Base-by-base conservation (phyloP, 2,329 filamentous ascomycete genomes). In the Davidsoniella eucalypti region DNA sequence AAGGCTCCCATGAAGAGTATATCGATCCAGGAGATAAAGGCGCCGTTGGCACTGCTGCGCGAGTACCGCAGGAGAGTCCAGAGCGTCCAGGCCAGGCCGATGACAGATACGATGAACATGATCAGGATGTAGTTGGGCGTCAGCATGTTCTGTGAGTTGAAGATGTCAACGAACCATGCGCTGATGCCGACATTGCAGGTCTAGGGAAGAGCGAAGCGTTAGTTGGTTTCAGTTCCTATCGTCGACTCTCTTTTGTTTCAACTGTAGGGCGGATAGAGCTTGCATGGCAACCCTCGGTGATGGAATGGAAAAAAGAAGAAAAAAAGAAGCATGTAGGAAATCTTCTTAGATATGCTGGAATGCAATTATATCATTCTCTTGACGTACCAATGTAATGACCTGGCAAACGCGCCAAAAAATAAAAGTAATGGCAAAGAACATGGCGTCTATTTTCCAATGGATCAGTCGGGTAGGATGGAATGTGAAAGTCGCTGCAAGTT, bases 181-280 rank as follows among this genome's bases (percentile, higher is more conserved):
- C 81, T 72, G 73, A 82, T 80, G 64, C 78, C 78, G 63, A 82
- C 70, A 21, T 67, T 71, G 41, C 77, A 77, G 60, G 80, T 79
- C 78, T 82, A 56, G 5, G 38, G 45, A 39, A n/a, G 42, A 33
- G 18, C 14, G 45, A 10, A 10, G 14, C 5, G 43, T 52, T 26
- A 49, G 58, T 47, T 52, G 46, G 40, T 29, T 18, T 16, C 33
- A 5, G 36, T 42, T 2, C 12, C 25, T 40, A 12, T 44, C 25
- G 45, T 38, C 9, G 44, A 33, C 21, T 23, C 21, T 33, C 8
- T 33, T 12, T 33, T 29, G n/a, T n/a, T 33, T 12, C 29, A 9
- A 33, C 9, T 9, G 25, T 36, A 33, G 4, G 29, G 29, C 29
- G 29, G 12, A 9, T 33, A 33, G 29, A 33, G 29, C 2, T 5